Evolutionary conservation across 176 grass and related monocot genomes (phyloP).

Genomic region (Phoenix dactylifera): DNA sequence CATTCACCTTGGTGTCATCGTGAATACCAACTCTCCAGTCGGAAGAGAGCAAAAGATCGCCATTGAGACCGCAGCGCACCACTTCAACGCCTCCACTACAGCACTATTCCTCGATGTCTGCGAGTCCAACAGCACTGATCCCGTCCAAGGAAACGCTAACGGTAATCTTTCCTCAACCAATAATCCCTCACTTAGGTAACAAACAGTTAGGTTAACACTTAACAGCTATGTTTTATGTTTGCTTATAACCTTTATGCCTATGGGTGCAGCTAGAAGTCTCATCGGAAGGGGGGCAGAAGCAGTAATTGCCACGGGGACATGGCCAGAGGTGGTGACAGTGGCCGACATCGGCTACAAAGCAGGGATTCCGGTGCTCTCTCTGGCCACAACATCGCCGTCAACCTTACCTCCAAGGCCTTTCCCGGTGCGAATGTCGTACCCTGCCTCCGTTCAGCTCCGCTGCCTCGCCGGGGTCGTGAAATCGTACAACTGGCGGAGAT

Average conservation of each 20-base stretch:
- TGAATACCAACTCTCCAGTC: background rate
- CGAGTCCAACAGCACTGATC: background rate
- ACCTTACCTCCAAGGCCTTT: background rate
- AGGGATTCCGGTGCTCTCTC: background rate
- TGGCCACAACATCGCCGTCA: background rate
- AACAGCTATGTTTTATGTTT: background rate
- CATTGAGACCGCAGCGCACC: background rate
- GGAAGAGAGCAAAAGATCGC: constrained; percentile 3
- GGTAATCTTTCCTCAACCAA: background rate
- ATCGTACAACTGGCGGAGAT: background rate
- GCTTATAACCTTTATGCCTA: background rate
- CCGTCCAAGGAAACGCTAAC: background rate
- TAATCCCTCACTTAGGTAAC: too few species aligned
- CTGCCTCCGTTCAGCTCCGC: background rate
- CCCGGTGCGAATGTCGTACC: background rate
- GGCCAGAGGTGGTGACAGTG: background rate
- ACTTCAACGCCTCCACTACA: background rate
- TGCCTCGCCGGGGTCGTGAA: background rate
- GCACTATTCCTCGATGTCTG: background rate
- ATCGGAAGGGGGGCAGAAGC: background rate
- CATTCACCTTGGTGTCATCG: background rate
- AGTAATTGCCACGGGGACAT: background rate
- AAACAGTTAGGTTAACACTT: background rate
- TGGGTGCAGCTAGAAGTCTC: background rate
- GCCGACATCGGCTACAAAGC: background rate